phyloP scores from a whole-genome alignment of 148 eudicot species.

The Pouteria glomerata region DNA sequence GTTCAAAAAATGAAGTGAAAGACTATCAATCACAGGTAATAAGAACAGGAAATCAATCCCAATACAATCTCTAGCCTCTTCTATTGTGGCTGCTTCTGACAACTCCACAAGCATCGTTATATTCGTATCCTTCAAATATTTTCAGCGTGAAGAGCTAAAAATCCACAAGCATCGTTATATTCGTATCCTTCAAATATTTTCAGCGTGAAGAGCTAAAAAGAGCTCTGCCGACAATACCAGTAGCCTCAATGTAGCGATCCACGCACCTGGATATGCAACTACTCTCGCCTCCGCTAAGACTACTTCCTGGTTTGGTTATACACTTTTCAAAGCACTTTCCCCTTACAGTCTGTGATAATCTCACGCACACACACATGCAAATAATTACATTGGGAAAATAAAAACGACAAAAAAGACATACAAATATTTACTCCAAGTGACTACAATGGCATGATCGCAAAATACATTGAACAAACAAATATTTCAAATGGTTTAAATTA shows the following conservation, averaged over 20 bases:
- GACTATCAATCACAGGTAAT: too few relatives aligned
- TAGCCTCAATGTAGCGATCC: constrained; percentile 89
- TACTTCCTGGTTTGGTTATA: constrained; percentile 74
- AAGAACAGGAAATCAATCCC: background rate
- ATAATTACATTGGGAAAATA: background rate
- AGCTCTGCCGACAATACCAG: constrained; percentile 67
- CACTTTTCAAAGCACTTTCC: constrained; percentile 92
- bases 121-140: background rate
- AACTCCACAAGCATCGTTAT: background rate
- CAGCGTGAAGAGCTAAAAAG: constrained; percentile 37
- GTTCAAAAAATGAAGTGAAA: too few relatives aligned
- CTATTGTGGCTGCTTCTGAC: background rate
- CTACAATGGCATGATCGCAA: background rate
- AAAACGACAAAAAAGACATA: background rate
- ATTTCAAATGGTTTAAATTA: too few relatives aligned
- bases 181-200: background rate
- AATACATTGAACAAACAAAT: background rate
- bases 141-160: constrained; percentile 27
- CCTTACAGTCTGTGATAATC: constrained; percentile 55
- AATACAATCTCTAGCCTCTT: background rate
- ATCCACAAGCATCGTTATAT: background rate
- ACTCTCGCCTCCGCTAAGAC: constrained; percentile 71
- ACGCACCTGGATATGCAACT: constrained; percentile 87
- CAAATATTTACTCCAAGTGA: background rate
- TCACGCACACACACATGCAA: background rate